A percentile compares a stretch with the other conserved stretches of the same genome.
Conservation (phyloP, 257 asterid species). For the Sherardia arvensis region DNA sequence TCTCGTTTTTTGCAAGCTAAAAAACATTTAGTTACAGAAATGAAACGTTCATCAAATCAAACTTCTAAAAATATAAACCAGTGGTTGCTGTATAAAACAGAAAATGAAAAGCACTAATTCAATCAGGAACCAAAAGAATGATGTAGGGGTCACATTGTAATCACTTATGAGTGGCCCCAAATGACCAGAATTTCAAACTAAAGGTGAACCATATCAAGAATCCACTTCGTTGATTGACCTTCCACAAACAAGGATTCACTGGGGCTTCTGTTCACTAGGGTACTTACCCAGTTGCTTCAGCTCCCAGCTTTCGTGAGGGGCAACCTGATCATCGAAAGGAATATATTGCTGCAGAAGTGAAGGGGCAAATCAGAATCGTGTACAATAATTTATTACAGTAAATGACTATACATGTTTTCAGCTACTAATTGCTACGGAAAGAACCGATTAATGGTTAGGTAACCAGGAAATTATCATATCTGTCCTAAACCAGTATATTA, state of each 20-base stretch:
- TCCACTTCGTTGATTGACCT: conserved; percentile 31
- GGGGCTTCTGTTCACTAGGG: conserved; percentile 33
- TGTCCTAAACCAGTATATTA: background rate
- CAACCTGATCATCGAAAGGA: conserved; percentile 58
- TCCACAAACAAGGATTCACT: conserved; percentile 29
- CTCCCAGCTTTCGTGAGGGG: conserved; percentile 96
- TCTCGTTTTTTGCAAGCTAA: background rate
- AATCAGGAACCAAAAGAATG: conserved; percentile 29
- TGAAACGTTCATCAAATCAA: conserved; percentile 1
- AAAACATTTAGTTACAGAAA: background rate
- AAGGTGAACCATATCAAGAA: conserved; percentile 30
- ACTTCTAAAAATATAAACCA: conserved; percentile 8
- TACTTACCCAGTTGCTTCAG: conserved; percentile 54
- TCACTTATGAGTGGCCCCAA: conserved; percentile 25
- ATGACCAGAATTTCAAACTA: conserved; percentile 20
- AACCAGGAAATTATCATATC: background rate
- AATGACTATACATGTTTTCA: background rate
- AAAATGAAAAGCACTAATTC: conserved; percentile 10
- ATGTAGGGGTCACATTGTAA: conserved; percentile 15
- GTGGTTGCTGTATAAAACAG: conserved; percentile 17
- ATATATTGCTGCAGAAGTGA: conserved; percentile 48
- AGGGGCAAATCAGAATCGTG: conserved; percentile 5
- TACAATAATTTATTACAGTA: background rate
- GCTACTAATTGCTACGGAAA: background rate
- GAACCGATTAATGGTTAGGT: conserved; percentile 1